phyloP scores from a whole-genome alignment of 768 basidiomycete genomes.

The Collybia nuda region DNA sequence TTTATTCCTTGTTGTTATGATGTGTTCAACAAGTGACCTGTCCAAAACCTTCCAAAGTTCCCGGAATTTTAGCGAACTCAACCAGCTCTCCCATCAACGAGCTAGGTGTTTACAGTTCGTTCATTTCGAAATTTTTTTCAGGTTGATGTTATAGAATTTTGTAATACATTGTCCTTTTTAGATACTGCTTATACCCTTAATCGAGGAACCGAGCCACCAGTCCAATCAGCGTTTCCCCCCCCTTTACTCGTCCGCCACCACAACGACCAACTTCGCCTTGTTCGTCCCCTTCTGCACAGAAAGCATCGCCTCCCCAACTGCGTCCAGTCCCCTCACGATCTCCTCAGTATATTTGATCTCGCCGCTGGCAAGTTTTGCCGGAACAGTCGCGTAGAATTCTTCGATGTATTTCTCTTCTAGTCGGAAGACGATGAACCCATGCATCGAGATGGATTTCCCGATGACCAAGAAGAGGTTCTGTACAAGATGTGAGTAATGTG shows the following conservation, averaged over 20 bases:
- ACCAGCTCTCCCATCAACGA: too few species aligned
- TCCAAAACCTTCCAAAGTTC: too few species aligned
- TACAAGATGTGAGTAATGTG: background rate
- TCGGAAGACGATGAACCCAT: slow-evolving; percentile 35
- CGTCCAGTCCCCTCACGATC: slow-evolving; percentile 41
- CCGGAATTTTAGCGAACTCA: too few species aligned
- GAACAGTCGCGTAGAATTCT: slow-evolving; percentile 42
- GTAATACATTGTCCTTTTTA: too few species aligned
- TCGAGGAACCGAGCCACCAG: too few species aligned
- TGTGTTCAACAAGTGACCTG: too few species aligned
- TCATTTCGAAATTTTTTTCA: too few species aligned
- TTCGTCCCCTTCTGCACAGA: slow-evolving; percentile 33
- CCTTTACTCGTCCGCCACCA: slow-evolving; percentile 28
- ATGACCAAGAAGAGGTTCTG: slow-evolving; percentile 41
- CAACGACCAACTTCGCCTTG: slow-evolving; percentile 32
- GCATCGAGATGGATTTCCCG: slow-evolving; percentile 37
- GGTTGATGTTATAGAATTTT: too few species aligned
- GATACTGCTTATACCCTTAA: too few species aligned
- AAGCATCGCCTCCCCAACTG: slow-evolving; percentile 31
- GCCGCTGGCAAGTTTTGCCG: slow-evolving; percentile 39
- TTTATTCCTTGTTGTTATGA: too few species aligned
- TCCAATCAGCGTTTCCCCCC: too few species aligned
- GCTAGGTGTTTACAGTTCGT: too few species aligned
- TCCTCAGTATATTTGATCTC: slow-evolving; percentile 50
- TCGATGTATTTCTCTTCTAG: slow-evolving; percentile 33